Evolutionary conservation across 116 monocot species (phyloP), one percentile per base, ranked within the genome.

Genomic region (Thalassia testudinum): DNA sequence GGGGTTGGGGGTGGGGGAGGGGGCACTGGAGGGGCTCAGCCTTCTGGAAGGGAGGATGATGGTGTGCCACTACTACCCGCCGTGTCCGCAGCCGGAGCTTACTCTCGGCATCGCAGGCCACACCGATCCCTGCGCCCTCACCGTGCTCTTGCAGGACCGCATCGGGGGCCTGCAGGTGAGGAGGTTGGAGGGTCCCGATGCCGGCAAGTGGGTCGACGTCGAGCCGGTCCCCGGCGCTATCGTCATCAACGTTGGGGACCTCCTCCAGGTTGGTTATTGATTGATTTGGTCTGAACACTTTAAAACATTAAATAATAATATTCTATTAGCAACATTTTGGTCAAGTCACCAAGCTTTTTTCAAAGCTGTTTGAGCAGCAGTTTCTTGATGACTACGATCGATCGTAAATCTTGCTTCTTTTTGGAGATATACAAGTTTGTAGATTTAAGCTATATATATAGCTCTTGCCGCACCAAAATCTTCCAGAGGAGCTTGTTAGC

Each of bases 21-120:
- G 43, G 51, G 30, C 53, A 63, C 28, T 83, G 26, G 69, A 79
- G 61, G 69, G 42, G 61, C 43, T 72, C 26, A 55, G 60, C 1
- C 66, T 67, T 28, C 47, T 52, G 17, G 66, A 83, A 2, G 72
- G 80, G 49, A 76, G 71, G 61, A 1, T 48, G 26, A 72, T 83
- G 72, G 83, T 67, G 12, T 73, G 80, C 64, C 88, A 89, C 57
- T 89, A 77, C 53, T 90, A 90, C 37, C 89, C 89, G 27, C 61
- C 48, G 27, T 90, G 84, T 53, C 89, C 89, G 1, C 75, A 83
- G 78, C 89, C 89, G 10, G 80, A 83, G 40, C 40, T 37, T 26
- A 83, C 84, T n/a, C 12, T 73, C 48, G 89, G 89, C 24, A 0
- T 65, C 13, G 59, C 60, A 20, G 47, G 54, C 23, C 89, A 90